Evolutionary conservation across 2,329 filamentous ascomycete genomes (phyloP), one percentile per base, ranked within the genome.

Genomic region (Alternaria dauci): DNA sequence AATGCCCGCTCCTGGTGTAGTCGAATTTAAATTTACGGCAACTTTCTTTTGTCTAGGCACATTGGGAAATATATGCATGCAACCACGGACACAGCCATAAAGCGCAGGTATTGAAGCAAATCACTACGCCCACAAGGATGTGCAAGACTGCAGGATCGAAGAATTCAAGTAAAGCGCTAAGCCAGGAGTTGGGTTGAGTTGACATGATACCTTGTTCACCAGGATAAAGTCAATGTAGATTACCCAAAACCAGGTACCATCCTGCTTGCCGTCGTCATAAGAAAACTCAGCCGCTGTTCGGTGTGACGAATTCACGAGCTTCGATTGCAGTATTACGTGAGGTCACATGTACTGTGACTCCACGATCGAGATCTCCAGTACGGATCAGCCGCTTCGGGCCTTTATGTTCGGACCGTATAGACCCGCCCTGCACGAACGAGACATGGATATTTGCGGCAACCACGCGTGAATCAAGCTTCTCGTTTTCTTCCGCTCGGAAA

Each of bases 251-350:
- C 30, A 50, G 26, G 20, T 16, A 42, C 39, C 25, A 23, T 23
- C 25, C 18, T 20, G 41, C 46, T 51, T 50, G 20, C 30, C 11
- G n/a, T 36, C 20, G 18, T 52, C 23, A 30, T 30, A 7, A 25
- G 51, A 32, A 52, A 44, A 12, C 46, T 32, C 47, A 44, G 43
- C 30, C 25, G 18, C 55, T 20, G 30, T 11, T 32, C 23, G 48
- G 20, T 32, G 28, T 23, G 11, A 34, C 38, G 16, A 8, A 26
- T 28, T 8, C 38, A 16, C 25, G 16, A 52, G 28, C 39, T 41
- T 57, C 55, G 38, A 57, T 57, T 30, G 38, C 47, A 36, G 47
- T n/a, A 44, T 43, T 23, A 16, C 18, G 32, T 28, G 23, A 57
- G 26, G 23, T 57, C 39, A 57, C 20, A 38, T 25, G 46, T 38